phyloP scores from a whole-genome alignment of 1,284 basidiomycete genomes.

The Malassezia caprae region DNA sequence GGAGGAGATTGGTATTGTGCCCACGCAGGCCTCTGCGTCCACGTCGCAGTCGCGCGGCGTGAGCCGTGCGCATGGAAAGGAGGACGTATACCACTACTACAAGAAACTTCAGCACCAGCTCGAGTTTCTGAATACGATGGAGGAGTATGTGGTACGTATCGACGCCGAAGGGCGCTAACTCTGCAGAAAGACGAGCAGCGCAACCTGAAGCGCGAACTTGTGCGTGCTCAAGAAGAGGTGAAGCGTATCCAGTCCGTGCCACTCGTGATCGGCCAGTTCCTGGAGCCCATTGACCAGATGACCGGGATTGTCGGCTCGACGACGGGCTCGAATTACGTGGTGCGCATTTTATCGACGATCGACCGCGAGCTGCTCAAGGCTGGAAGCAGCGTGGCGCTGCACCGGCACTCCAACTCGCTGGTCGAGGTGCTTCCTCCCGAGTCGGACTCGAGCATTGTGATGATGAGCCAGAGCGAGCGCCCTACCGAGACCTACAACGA shows the following conservation, averaged over 20 bases:
- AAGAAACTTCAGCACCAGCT: conserved; percentile 48
- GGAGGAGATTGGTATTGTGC: conserved; percentile 43
- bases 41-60: not conserved
- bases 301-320: conserved; percentile 97
- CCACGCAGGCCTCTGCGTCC: conserved; percentile 2
- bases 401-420: conserved; percentile 94
- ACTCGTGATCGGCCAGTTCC: conserved; percentile 98
- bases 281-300: conserved; percentile 95
- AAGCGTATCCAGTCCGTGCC: conserved; percentile 98
- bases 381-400: conserved; percentile 89
- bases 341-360: conserved; percentile 90
- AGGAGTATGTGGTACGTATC: conserved; percentile 60
- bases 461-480: conserved; percentile 62
- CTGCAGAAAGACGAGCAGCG: conserved; percentile 82
- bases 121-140: conserved; percentile 48
- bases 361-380: conserved; percentile 96
- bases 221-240: conserved; percentile 97
- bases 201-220: conserved; percentile 91
- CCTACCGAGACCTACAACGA: conserved; percentile 50
- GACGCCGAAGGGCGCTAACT: not conserved
- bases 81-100: conserved; percentile 31
- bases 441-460: conserved; percentile 90
- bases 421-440: conserved; percentile 98
- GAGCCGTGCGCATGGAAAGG: too few relatives aligned
- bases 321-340: conserved; percentile 96